Base-by-base conservation (phyloP, 805 yeast species). In the Kuraishia ogatae region DNA sequence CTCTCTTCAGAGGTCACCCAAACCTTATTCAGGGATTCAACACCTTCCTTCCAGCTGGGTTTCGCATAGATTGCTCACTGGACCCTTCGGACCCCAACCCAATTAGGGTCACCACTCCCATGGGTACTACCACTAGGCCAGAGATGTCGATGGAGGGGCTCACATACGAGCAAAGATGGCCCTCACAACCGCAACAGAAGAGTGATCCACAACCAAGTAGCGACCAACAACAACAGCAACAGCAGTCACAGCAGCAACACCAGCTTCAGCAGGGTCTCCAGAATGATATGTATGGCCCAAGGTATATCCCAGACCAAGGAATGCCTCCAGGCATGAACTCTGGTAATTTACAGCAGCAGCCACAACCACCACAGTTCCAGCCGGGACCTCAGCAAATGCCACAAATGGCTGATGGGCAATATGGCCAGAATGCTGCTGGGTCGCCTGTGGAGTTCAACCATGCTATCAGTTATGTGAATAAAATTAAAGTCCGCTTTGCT, bases 41-140 rank as follows among this genome's bases (percentile, higher is more conserved):
- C 73, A 93, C 99, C 1, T 94, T 94, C 67, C 77, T 94, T 61
- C 99, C 99, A 1, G 97, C 96, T 22, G 99, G 99, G 2, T 94
- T 91, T 71, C 77, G 88, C 60, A 92, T 94, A 60, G 96, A 89
- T 68, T 94, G 98, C 71, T 87, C 97, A 0, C 67, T 78, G 55
- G 94, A 90, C 66, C 94, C 97, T 7, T 75, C 87, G 47, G 97
- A 93, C 66, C 96, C 96, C 17, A 85, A 87, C 61, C 96, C 97
- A 21, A 91, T 94, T 58, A 81, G 91, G 57, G 98, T 94, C 17
- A 90, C 97, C 1, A 94, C 99, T 0, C 99, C 99, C 1, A 81
- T 88, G 73, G 98, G 98, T 1, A 85, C 94, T 19, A 84, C 92
- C 2, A 82, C 85, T 13, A 76, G 87, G 58, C 84, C 84, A n/a